Percentiles rank a stretch among this genome's conserved stretches.
phyloP scores from a whole-genome alignment of 495 filamentous ascomycete genomes.

The Penicillium bovifimosum region DNA sequence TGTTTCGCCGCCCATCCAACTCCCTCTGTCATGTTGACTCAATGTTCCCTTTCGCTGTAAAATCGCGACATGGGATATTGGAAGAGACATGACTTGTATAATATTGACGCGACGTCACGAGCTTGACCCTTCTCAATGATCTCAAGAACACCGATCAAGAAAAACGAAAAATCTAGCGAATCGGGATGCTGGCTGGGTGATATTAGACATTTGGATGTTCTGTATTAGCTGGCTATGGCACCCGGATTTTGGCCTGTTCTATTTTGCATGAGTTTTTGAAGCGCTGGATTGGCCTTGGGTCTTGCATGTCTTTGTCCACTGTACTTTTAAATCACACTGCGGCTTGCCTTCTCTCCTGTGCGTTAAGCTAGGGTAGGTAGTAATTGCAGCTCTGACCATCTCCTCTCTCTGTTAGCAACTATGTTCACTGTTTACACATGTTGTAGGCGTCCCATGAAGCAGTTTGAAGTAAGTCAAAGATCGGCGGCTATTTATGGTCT shows the following conservation, averaged over 20 bases:
- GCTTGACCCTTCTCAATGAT: conserved; percentile 26
- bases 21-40: conserved; percentile 1
- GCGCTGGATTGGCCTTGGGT: conserved; percentile 40
- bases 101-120: conserved; percentile 37
- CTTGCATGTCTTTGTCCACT: conserved; percentile 39
- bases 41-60: conserved; percentile 5
- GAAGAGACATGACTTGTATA: conserved; percentile 27
- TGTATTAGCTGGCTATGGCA: neutral
- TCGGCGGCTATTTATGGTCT: too few relatives aligned
- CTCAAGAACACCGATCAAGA: conserved; percentile 17
- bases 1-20: conserved; percentile 12
- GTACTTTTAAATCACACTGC: conserved; percentile 34
- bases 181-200: neutral
- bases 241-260: conserved; percentile 16
- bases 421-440: neutral
- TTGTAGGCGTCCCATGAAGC: too few relatives aligned
- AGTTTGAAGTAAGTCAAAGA: too few relatives aligned
- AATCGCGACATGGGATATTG: conserved; percentile 8
- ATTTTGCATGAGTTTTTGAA: conserved; percentile 37
- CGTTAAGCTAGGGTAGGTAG: conserved; percentile 8
- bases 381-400: conserved; percentile 35
- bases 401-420: conserved; percentile 29
- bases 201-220: neutral
- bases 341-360: conserved; percentile 11
- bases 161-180: conserved; percentile 18